phyloP scores from a whole-genome alignment of 108 stramenopile genomes.

The Licmophora abbreviata region DNA sequence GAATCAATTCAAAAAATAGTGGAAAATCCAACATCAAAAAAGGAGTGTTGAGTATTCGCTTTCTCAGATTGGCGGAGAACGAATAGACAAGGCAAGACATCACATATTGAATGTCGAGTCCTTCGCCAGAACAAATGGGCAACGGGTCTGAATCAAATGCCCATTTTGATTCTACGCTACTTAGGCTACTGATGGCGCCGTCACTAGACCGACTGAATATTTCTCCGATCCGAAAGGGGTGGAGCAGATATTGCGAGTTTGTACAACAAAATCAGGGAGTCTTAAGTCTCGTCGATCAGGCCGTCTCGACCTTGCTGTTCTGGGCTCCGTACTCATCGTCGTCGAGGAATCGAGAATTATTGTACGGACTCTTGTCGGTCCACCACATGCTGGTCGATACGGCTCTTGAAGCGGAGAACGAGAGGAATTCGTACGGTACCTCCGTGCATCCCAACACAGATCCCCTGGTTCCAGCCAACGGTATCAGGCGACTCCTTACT shows the following conservation, averaged over 20 bases:
- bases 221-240: not conserved
- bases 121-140: no score
- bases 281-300: slow-evolving; percentile 14
- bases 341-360: slow-evolving; percentile 20
- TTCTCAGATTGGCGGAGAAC: no score
- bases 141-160: no score
- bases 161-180: no score
- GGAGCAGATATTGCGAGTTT: slow-evolving; percentile 5
- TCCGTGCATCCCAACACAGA: not conserved
- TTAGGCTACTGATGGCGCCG: no score
- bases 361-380: slow-evolving; percentile 31
- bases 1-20: no score
- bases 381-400: slow-evolving; percentile 24
- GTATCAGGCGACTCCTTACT: slow-evolving; percentile 12
- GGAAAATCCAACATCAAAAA: no score
- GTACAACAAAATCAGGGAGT: slow-evolving; percentile 8
- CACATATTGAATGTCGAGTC: no score
- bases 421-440: slow-evolving; percentile 4
- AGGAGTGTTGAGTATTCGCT: no score
- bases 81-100: no score
- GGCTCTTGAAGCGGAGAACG: slow-evolving; percentile 2
- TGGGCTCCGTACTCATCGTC: slow-evolving; percentile 15
- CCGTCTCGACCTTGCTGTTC: slow-evolving; percentile 15
- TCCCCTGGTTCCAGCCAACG: slow-evolving; percentile 13
- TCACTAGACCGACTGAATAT: not conserved